Base-by-base conservation (phyloP, 495 filamentous ascomycete species). In the Amphirosellinia nigrospora region DNA sequence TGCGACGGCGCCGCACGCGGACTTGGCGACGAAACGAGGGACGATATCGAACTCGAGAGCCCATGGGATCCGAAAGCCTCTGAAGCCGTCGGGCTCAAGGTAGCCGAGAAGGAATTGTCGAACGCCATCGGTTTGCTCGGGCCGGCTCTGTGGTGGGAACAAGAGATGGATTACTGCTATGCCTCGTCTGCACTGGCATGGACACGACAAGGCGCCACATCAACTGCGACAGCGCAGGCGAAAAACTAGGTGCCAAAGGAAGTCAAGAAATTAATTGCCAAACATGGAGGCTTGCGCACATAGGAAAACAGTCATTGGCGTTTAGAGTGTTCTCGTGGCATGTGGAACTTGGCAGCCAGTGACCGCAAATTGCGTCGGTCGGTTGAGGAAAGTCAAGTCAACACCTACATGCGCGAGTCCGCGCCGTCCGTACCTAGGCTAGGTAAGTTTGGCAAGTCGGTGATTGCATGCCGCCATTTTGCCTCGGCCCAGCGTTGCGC, bases 1-100 rank as follows among this genome's bases (percentile, higher is more conserved):
- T 89, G 86, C n/a, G 84, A 85, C 39, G 88, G 82, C 39, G 82
- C 82, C 61, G 85, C 83, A 34, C 88, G 86, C 72, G 90, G 86
- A 58, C 89, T 72, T 21, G 82, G 71, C 48, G 82, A 78, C 10
- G 82, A 75, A 34, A 83, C 79, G 11, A 84, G 73, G 13, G 83
- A 84, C 8, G 83, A 78, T 53, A 87, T 83, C 13, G 84, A 85
- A 13, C 81, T 79, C 6, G 82, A 79, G 34, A 87, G 80, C 28
- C 82, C 68, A 52, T 82, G 80, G 11, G 79, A 78, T 50, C 66
- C 71, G 26, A 76, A 71, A 56, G 60, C 67, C 39, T 77, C 74
- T 19, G 77, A 76, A 30, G 67, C 68, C 26, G 71, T 75, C 43
- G 78, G 79, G 73, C 74, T 76, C 68, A 81, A 70, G 16, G 78